phyloP scores from a whole-genome alignment of 345 rosid genomes.

The Linum tenue region DNA sequence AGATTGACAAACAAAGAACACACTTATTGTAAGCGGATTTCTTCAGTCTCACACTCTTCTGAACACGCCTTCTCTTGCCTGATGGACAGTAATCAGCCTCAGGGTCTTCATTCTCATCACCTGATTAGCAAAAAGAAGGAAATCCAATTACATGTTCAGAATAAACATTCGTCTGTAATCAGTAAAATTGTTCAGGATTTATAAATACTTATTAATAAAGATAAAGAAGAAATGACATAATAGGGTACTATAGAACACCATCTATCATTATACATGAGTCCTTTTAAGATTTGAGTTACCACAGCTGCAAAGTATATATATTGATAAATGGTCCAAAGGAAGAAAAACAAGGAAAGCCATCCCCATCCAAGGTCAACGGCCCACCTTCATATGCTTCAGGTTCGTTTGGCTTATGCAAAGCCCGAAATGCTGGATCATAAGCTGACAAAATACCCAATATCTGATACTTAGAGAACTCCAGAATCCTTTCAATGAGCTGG shows the following conservation, averaged over 20 bases:
- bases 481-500: conserved; percentile 89
- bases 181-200: background rate
- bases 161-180: background rate
- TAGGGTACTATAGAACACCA: background rate
- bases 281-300: background rate
- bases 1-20: conserved; percentile 16
- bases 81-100: conserved; percentile 66
- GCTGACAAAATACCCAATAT: conserved; percentile 80
- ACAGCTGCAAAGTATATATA: background rate
- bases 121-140: conserved; percentile 26
- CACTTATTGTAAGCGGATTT: conserved; percentile 73
- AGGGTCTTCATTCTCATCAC: conserved; percentile 77
- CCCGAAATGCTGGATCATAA: conserved; percentile 85
- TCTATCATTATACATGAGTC: background rate
- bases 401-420: conserved; percentile 69
- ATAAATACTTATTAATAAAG: background rate
- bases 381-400: conserved; percentile 62
- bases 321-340: background rate
- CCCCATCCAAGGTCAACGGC: background rate
- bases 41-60: conserved; percentile 63
- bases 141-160: background rate
- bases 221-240: background rate
- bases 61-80: conserved; percentile 64
- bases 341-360: background rate
- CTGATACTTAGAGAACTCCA: conserved; percentile 92